Evolutionary conservation across 805 yeast species (phyloP), one percentile per base, ranked within the genome.

Genomic region (Saccharomycopsis sp.): DNA sequence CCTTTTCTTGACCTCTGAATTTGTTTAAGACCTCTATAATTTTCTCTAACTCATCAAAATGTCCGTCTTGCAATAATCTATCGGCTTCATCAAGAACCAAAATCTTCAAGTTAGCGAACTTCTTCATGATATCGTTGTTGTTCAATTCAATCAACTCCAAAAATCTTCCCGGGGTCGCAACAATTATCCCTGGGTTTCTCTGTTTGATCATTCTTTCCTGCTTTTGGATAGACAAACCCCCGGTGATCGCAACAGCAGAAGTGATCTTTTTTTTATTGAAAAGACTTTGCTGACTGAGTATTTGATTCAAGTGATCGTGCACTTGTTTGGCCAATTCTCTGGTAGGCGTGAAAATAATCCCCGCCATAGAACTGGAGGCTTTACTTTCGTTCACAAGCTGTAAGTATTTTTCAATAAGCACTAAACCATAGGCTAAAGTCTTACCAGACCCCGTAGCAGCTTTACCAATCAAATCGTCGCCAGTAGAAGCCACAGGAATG

Each of bases 361-460:
- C 98, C 2, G 83, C 73, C 2, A 96, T 91, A 21, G 77, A 66
- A 16, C 65, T 68, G 1, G 61, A 63, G 2, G 67, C 64, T 2
- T 68, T 64, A 18, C 62, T 59, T 24, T 59, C 56, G 53, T 59
- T 64, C 8, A 67, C 58, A 3, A 70, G 69, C 15, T 64, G 57
- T 18, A 83, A 64, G 59, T 81, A 79, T 59, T 77, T 80, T 67
- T 92, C 97, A 60, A 94, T 70, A 29, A 95, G 85, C 8, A 99
- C 97, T 24, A 94, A 81, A 51, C 97, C 97, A 70, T 89, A 94
- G 0, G 99, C 99, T 58, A 91, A 75, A 0, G 99, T 94, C 69
- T 94, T 94, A 77, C 99, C 99, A 1, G 97, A 89, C 69, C 99
- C 99, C 0, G 99, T 94, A 9, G 94, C 86, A 15, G 99, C 99